Conservation (phyloP, 1,139 yeast species). For the Suhomyces anneliseae region DNA sequence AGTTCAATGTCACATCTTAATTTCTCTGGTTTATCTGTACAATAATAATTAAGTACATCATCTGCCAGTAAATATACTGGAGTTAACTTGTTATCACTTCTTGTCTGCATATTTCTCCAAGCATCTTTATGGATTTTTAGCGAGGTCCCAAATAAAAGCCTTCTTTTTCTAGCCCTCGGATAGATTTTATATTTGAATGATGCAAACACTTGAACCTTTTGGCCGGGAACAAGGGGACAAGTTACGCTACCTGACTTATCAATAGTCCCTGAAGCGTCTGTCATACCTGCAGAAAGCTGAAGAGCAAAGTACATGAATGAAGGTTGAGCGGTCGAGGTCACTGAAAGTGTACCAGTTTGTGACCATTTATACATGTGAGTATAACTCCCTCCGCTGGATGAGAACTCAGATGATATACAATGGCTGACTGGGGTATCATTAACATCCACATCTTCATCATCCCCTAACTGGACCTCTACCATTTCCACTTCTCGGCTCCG, state of each 20-base stretch:
- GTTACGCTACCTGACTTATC: slow-evolving; percentile 17
- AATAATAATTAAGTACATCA: slow-evolving; percentile 11
- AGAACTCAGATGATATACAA: slow-evolving; percentile 19
- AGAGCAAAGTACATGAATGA: slow-evolving; percentile 5
- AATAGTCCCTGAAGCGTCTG: slow-evolving; percentile 8
- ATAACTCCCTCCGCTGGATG: slow-evolving; percentile 21
- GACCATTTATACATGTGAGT: slow-evolving; percentile 16
- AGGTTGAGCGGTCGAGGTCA: not conserved
- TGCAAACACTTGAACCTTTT: slow-evolving; percentile 20
- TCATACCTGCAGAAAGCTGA: not conserved
- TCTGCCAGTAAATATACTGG: slow-evolving; percentile 1
- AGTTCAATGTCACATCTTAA: slow-evolving; percentile 5
- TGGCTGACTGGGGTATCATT: slow-evolving; percentile 18
- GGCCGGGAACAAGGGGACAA: slow-evolving; percentile 19
- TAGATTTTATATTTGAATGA: slow-evolving; percentile 14
- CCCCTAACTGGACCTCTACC: slow-evolving; percentile 22
- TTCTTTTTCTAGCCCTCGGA: slow-evolving; percentile 18
- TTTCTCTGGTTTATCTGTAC: slow-evolving; percentile 17
- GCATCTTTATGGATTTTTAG: not conserved
- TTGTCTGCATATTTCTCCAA: slow-evolving; percentile 1
- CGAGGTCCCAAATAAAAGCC: not conserved
- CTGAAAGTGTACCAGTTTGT: not conserved
- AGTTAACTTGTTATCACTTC: not conserved
- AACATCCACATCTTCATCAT: not conserved
- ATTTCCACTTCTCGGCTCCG: slow-evolving; percentile 13